Base-by-base conservation (phyloP, 768 basidiomycete genomes). In the Russula foetens region DNA sequence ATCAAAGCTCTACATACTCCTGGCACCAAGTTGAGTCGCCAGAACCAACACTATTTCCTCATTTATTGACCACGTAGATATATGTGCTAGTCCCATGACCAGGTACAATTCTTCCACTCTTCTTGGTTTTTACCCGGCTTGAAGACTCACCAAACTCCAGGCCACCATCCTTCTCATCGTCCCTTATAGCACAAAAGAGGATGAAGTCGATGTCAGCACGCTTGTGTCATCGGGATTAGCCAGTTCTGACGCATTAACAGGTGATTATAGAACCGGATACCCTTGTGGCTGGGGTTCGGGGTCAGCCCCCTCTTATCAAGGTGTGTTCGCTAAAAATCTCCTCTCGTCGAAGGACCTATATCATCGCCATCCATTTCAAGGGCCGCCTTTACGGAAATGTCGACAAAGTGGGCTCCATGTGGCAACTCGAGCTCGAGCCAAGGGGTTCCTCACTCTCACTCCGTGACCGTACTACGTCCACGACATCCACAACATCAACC, bases 381-480 rank as follows among this genome's bases (percentile, higher is more conserved):
- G 90, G 90, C 55, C 82, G 82, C 45, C 75, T 91, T 43, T 92
- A 90, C 65, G 83, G 85, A 64, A 76, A 76, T 45, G 80, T 92
- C 49, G 84, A 88, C 71, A 79, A 80, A 2, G 69, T 78, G 6
- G 84, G 77, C 44, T 90, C 88, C 4, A 76, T 83, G 35, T 92
- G 90, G 90, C 87, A 90, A 69, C 81, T 92, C 21, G 90, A 92
- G 69, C 81, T 92, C 21, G 90, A 92, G 69, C 83, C 85, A n/a
- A 81, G 79, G 35, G 72, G 73, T 15, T 76, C 80, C 23, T 75
- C 79, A 15, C 74, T 79, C 44, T 80, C 83, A 0, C 75, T 77
- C 17, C 77, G 90, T 67, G 88, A 86, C 60, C 84, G 88, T 21
- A 91, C 90, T 0, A 84, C 83, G 3, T 90, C 88, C 15, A 84